Conservation (phyloP, 179 eudicot genomes). For the Amaranthus tricolor region DNA sequence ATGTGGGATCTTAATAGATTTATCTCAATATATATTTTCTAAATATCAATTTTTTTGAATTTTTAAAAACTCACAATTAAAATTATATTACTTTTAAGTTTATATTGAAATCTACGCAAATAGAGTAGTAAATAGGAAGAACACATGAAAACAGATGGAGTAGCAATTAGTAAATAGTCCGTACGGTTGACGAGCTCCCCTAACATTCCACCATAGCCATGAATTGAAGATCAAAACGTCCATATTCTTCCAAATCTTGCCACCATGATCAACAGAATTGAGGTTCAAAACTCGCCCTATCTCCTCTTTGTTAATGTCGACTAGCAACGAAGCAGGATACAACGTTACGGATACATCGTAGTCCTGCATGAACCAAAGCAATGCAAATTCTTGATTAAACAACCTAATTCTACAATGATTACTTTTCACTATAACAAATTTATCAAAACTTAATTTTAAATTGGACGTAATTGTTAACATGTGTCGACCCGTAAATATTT, state of each 20-base stretch:
- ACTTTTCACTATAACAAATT: background rate
- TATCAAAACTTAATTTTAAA: no score
- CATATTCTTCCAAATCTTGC: conserved; percentile 42
- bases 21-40: no score
- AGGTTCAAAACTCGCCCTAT: conserved; percentile 51
- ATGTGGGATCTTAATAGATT: no score
- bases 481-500: no score
- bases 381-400: background rate
- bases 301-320: conserved; percentile 35
- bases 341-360: conserved; percentile 37
- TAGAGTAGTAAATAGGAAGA: no score
- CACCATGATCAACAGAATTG: conserved; percentile 33
- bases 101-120: no score
- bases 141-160: no score
- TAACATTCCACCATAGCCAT: conserved; percentile 63
- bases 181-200: conserved; percentile 46
- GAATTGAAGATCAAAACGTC: conserved; percentile 57
- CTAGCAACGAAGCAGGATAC: conserved; percentile 34
- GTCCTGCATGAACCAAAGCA: conserved; percentile 24
- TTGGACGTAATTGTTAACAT: background rate
- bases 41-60: no score
- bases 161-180: background rate
- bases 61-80: no score
- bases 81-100: no score
- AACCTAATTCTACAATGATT: background rate